Evolutionary conservation across 345 rosid genomes (phyloP).

Genomic region (Ailanthus altissimus): DNA sequence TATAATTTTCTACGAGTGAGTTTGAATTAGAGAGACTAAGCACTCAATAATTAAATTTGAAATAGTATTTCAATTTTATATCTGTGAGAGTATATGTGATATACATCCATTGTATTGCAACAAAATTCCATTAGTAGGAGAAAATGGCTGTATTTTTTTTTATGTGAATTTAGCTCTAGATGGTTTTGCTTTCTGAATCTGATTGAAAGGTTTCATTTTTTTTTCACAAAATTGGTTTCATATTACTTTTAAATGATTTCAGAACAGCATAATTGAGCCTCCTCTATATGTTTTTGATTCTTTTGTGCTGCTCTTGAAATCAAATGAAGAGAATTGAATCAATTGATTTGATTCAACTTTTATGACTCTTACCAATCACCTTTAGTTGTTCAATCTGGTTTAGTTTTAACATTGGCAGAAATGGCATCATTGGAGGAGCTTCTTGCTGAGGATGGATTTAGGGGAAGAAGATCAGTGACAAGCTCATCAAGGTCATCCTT

Average conservation of each 20-base stretch:
- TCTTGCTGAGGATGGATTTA: constrained; percentile 65
- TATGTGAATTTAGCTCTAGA: not conserved
- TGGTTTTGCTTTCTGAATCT: not conserved
- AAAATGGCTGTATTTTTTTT: not conserved
- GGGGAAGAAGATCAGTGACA: constrained; percentile 39
- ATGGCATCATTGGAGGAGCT: constrained; percentile 68
- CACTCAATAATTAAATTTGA: not conserved
- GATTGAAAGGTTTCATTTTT: not conserved
- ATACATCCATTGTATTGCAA: not conserved
- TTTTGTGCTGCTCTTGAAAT: too few species aligned
- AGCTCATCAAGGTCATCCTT: constrained; percentile 43
- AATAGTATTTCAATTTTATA: not conserved
- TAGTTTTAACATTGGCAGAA: constrained; percentile 3
- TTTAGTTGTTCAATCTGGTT: not conserved
- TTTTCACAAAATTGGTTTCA: not conserved
- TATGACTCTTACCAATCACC: not conserved
- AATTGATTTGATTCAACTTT: not conserved
- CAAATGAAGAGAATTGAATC: too few species aligned
- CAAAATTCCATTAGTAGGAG: not conserved
- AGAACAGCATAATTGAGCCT: too few species aligned
- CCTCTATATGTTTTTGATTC: too few species aligned
- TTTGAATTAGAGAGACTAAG: not conserved
- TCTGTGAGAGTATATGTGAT: not conserved
- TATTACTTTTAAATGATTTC: not conserved
- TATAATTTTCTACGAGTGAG: not conserved